These are phyloP conservation scores for Porphyra umbilicalis DNA, from an alignment of 31 red algal species.

Conservation along the genomic window DNA sequence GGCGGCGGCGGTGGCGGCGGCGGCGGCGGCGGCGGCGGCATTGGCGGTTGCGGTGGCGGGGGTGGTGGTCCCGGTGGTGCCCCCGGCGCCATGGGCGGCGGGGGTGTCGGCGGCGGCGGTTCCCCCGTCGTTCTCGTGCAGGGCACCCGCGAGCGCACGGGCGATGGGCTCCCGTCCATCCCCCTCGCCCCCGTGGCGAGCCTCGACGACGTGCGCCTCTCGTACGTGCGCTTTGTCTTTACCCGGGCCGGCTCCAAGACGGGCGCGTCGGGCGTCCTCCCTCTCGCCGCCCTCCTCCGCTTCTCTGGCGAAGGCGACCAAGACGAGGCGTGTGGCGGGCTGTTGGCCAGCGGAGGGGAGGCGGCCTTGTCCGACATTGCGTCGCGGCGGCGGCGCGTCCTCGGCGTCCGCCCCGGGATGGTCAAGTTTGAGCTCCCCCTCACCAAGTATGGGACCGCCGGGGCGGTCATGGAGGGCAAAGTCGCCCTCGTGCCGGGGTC, in stretches of 20 bases:
- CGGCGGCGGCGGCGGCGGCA: too few species aligned
- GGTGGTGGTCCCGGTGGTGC: too few species aligned
- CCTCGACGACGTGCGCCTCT: slow-evolving; percentile 12
- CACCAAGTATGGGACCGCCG: slow-evolving; percentile 68
- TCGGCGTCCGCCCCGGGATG: slow-evolving; percentile 12
- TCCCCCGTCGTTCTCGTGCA: not conserved
- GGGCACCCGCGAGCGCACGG: slow-evolving; percentile 15
- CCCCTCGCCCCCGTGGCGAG: slow-evolving; percentile 10
- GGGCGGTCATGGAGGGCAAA: slow-evolving; percentile 39
- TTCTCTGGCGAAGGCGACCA: not conserved
- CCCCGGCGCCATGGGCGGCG: too few species aligned
- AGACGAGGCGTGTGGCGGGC: not conserved
- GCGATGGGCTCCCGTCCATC: slow-evolving; percentile 38
- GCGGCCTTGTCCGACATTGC: not conserved
- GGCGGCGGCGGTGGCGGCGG: not conserved
- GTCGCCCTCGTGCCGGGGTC: not conserved
- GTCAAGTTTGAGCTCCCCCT: slow-evolving; percentile 46
- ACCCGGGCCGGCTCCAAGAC: slow-evolving; percentile 6
- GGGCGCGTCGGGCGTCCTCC: slow-evolving; percentile 29
- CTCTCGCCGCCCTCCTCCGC: slow-evolving; percentile 12
- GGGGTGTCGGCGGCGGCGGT: not conserved
- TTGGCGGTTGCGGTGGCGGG: too few species aligned
- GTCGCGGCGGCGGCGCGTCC: slow-evolving; percentile 1
- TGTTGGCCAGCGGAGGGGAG: not conserved
- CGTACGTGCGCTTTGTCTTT: slow-evolving; percentile 48